Evolutionary conservation across 805 yeast genomes (phyloP), one percentile per base, ranked within the genome.

Genomic region (Candida pseudoglaebosa): DNA sequence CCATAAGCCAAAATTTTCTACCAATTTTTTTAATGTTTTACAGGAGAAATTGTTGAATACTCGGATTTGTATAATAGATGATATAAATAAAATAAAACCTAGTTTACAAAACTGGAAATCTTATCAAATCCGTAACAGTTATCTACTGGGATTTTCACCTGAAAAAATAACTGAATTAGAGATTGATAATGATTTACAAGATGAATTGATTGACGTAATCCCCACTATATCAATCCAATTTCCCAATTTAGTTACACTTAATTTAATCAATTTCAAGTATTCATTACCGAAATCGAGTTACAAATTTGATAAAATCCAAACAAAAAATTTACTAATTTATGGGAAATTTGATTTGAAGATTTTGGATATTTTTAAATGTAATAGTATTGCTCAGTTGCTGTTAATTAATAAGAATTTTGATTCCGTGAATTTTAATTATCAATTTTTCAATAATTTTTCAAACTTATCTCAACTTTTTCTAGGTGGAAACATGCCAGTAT

Each of bases 1-100:
- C 28, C 28, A 20, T 13, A 20, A 13, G 8, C 36, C 36, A 18
- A 33, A 21, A n/a, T 33, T 33, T 15, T 33, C 36, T 13, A 28
- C 20, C 9, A 33, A 21, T n/a, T 33, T 22, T 18, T 13, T 33
- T 12, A 24, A 33, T 22, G 5, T 12, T 10, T 22, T 33, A 14
- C 19, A 33, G n/a, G 28, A 33, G n/a, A 14, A 14, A 8, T 14
- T 33, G 10, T 28, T 28, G 5, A 15, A 5, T 14, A 33, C 36
- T 8, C 22, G 16, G 20, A 22, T 33, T 15, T 33, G 14, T 22
- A 21, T 33, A 5, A 33, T 33, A 13, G 17, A 33, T 22, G 36
- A 33, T 10, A 17, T 22, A n/a, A 21, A 21, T 21, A 26, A 26
- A 10, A n/a, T n/a, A n/a, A 26, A 26, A 5, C 12, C 5, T n/a